These are phyloP conservation scores for Dryas octopetala DNA, from an alignment of 306 rosid species.

Conservation along the genomic window DNA sequence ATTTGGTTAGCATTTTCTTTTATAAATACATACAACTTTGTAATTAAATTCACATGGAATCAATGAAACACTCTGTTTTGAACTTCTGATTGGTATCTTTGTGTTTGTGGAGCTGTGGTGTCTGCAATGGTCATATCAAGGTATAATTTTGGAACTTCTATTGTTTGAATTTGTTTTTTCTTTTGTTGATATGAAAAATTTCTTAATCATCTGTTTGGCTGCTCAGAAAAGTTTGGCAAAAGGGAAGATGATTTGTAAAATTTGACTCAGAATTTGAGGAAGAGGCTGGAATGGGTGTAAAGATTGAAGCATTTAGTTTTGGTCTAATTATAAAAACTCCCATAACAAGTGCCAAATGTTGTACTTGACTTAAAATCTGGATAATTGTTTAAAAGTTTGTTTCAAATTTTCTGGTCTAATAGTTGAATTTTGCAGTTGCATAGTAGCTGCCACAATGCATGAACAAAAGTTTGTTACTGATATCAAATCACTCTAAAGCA, in stretches of 20 bases:
- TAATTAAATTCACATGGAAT: too few species aligned
- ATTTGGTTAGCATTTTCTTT: too few species aligned
- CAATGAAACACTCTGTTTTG: too few species aligned
- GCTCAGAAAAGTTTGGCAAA: background rate
- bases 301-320: background rate
- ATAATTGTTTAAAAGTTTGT: background rate
- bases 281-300: background rate
- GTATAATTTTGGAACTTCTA: constrained; percentile 34
- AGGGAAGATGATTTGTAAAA: too few species aligned
- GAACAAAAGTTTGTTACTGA: background rate
- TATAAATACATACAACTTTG: too few species aligned
- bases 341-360: background rate
- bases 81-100: background rate
- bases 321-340: background rate
- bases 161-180: background rate
- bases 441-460: background rate
- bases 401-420: background rate
- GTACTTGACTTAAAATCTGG: background rate
- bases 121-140: constrained; percentile 64
- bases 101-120: constrained; percentile 45
- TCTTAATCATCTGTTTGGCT: too few species aligned
- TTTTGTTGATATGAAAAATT: too few species aligned
- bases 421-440: background rate
- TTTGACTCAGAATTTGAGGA: background rate
- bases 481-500: background rate